Evolutionary conservation across 257 asterid species (phyloP), one percentile per base, ranked within the genome.

Genomic region (Hygrophila difformis): DNA sequence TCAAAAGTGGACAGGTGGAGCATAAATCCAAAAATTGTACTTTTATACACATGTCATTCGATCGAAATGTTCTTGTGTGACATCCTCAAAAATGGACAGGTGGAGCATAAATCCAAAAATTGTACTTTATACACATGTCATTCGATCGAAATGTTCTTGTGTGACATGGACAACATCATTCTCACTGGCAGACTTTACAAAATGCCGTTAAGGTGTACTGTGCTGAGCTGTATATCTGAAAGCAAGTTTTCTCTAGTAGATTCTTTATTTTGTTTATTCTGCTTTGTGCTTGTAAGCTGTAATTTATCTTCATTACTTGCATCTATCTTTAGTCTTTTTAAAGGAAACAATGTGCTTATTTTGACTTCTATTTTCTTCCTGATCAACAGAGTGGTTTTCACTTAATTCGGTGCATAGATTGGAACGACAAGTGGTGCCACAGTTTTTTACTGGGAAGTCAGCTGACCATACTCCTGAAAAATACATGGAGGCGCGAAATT

Each of bases 391-490:
- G 29, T 91, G 99, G 99, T 91, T 91, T 80, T 82, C 93, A 41
- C 95, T 93, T 50, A 76, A 61, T 63, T 60, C 85, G n/a, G 95
- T 86, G 74, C 93, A 91, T 77, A 81, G 99, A 73, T 58, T 91
- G 83, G 99, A 91, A 76, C 78, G 96, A 66, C 99, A 91, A 80
- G 99, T 91, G 55, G 99, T 91, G 64, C 99, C 99, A n/a, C 96
- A 80, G 68, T 86, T 86, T 68, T 86, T 91, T 76, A 68, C 93
- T 61, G 96, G 94, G 58, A 91, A 81, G 51, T 81, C 93, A 43
- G 63, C 70, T n/a, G 93, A 86, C 29, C 88, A 82, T 62, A 72
- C 87, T 11, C 94, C 96, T n/a, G 96, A 82, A 65, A 82, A 73
- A 50, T 91, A 91, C 73, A 86, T 91, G 93, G 88, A 83, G 60